Evolutionary conservation across 805 yeast genomes (phyloP).

Genomic region (Candida ascalaphidarum): DNA sequence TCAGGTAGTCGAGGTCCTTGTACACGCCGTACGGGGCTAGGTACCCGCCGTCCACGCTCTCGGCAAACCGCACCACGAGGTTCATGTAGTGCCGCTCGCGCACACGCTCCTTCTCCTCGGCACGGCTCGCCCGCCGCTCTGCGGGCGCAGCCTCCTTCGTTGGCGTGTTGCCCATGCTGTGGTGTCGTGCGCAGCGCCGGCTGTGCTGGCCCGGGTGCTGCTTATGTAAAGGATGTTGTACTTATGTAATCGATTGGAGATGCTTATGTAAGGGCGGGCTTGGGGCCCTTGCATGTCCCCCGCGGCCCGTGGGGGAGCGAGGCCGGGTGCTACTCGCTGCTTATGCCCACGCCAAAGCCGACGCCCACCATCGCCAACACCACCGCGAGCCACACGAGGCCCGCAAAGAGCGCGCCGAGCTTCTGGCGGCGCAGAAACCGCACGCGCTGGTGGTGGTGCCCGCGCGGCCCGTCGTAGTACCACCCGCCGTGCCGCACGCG

Average conservation of each 20-base stretch:
- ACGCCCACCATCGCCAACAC: constrained; percentile 32
- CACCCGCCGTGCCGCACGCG: constrained; percentile 10
- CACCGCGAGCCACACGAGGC: constrained; percentile 23
- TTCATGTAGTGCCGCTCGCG: constrained; percentile 49
- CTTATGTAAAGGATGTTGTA: background rate
- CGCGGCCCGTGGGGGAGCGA: too few relatives aligned
- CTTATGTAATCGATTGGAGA: too few relatives aligned
- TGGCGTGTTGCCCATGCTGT: constrained; percentile 14
- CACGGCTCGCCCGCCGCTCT: constrained; percentile 11
- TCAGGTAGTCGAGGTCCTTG: constrained; percentile 65
- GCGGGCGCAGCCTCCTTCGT: constrained; percentile 6
- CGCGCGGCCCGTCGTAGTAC: constrained; percentile 8
- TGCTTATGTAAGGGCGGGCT: too few relatives aligned
- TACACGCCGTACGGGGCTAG: constrained; percentile 90
- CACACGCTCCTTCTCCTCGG: constrained; percentile 46
- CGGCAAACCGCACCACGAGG: constrained; percentile 52
- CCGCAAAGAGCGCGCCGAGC: constrained; percentile 17
- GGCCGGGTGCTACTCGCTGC: too few relatives aligned
- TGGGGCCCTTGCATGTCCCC: too few relatives aligned
- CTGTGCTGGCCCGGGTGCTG: constrained; percentile 1
- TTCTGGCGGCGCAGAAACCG: constrained; percentile 16
- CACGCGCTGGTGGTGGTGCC: background rate
- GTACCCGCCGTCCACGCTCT: constrained; percentile 89
- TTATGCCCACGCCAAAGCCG: constrained; percentile 24
- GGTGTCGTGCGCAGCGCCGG: constrained; percentile 2